These are phyloP conservation scores for Chenopodium album DNA, from an alignment of 148 eudicot species.

Conservation along the genomic window DNA sequence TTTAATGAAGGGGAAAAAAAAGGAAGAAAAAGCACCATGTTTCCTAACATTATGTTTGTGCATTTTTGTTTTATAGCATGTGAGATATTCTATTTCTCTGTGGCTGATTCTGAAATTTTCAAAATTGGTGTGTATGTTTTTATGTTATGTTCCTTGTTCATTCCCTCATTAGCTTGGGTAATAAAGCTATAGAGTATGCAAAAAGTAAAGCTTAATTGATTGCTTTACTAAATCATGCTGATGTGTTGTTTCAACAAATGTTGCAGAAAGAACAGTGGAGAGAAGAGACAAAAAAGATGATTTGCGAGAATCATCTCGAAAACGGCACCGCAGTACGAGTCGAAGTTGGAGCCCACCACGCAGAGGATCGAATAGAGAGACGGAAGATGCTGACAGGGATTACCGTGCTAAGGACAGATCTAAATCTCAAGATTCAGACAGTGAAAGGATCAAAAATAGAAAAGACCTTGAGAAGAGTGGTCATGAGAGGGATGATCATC, in stretches of 20 bases:
- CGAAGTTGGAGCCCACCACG: constrained; percentile 62
- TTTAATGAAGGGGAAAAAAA: not conserved
- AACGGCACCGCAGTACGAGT: constrained; percentile 65
- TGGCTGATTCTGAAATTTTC: not conserved
- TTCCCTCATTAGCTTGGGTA: not conserved
- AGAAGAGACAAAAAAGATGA: constrained; percentile 58
- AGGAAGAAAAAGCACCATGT: not conserved
- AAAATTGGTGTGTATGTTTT: not conserved
- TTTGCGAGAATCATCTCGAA: constrained; percentile 54
- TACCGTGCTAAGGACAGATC: constrained; percentile 42
- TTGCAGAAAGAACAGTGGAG: constrained; percentile 57
- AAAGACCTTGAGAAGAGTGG: constrained; percentile 52
- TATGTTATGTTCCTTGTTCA: not conserved
- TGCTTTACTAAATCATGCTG: not conserved
- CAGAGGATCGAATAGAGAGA: constrained; percentile 50
- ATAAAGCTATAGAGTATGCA: not conserved
- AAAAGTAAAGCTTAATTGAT: not conserved
- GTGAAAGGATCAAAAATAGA: constrained; percentile 37
- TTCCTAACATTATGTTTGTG: not conserved
- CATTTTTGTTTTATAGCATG: not conserved
- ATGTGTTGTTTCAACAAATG: constrained; percentile 9
- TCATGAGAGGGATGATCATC: constrained; percentile 51
- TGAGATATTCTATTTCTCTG: not conserved
- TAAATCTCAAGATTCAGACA: constrained; percentile 42
- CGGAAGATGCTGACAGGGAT: constrained; percentile 38